phyloP scores from a whole-genome alignment of 768 basidiomycete genomes.

The Kwoniella sp. region DNA sequence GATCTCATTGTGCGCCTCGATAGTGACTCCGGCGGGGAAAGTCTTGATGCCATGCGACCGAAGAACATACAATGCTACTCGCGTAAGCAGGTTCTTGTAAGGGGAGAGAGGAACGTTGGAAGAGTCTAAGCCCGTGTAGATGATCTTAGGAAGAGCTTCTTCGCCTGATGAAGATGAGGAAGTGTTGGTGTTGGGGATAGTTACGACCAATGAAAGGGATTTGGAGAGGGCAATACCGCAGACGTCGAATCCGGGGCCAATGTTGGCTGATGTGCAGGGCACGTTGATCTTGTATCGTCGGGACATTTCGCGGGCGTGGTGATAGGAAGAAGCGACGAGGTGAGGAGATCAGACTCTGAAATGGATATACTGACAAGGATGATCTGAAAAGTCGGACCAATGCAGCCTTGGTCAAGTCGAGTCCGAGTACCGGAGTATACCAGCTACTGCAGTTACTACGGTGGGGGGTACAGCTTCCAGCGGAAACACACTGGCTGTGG shows the following conservation, averaged over 20 bases:
- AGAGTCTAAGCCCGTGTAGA: slow-evolving; percentile 85
- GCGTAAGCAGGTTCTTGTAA: slow-evolving; percentile 95
- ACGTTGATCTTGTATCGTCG: slow-evolving; percentile 69
- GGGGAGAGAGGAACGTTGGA: slow-evolving; percentile 87
- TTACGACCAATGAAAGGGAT: slow-evolving; percentile 73
- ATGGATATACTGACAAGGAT: neutral
- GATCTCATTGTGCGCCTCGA: slow-evolving; percentile 87
- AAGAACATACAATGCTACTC: slow-evolving; percentile 96
- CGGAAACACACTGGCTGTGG: neutral
- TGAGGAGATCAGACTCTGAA: neutral
- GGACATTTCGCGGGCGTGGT: slow-evolving; percentile 16
- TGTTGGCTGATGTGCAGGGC: slow-evolving; percentile 97
- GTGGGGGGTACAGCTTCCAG: neutral
- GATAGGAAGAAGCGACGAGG: neutral
- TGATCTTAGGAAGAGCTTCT: slow-evolving; percentile 62
- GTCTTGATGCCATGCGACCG: slow-evolving; percentile 74
- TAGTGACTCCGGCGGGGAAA: slow-evolving; percentile 74
- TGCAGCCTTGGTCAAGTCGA: neutral
- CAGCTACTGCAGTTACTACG: no score
- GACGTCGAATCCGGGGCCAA: slow-evolving; percentile 98
- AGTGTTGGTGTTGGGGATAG: slow-evolving; percentile 45
- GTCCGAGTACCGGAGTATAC: no score
- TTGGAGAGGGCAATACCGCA: slow-evolving; percentile 95
- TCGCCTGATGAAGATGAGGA: slow-evolving; percentile 55
- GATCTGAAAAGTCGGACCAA: slow-evolving; percentile 4